Conservation (phyloP, 2,329 filamentous ascomycete species). For the Purpureocillium takamizusanense region DNA sequence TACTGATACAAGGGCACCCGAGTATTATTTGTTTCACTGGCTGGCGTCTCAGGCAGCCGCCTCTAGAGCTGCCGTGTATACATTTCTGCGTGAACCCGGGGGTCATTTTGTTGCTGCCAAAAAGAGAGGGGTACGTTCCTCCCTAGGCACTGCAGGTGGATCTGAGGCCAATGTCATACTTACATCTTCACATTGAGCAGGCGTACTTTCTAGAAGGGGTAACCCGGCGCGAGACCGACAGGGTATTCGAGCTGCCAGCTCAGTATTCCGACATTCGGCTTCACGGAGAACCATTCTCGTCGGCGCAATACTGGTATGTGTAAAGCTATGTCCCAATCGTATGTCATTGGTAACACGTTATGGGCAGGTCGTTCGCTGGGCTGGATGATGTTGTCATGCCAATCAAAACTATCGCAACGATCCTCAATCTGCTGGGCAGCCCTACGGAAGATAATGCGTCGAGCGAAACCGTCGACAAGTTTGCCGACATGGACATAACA, state of each 20-base stretch:
- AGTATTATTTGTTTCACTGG: neutral
- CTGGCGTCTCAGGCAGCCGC: neutral
- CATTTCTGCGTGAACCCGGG: neutral
- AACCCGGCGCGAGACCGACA: too few relatives aligned
- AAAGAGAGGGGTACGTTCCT: too few relatives aligned
- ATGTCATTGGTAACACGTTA: neutral
- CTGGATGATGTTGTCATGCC: neutral
- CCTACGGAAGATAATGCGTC: neutral
- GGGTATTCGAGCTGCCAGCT: too few relatives aligned
- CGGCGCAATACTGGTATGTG: neutral
- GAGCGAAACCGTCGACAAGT: neutral
- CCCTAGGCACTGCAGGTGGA: too few relatives aligned
- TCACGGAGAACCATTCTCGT: neutral
- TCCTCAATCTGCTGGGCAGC: neutral
- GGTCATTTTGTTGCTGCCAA: neutral
- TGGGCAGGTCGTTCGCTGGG: too few relatives aligned
- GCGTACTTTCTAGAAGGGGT: too few relatives aligned
- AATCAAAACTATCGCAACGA: neutral
- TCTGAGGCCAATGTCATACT: too few relatives aligned
- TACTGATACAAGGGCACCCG: neutral
- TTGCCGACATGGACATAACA: neutral
- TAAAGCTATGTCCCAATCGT: neutral
- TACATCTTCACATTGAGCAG: too few relatives aligned
- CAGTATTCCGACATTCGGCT: neutral
- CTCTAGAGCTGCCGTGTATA: neutral